Base-by-base conservation (phyloP, 2,329 filamentous ascomycete genomes). In the Alternaria hordeiaustralica region DNA sequence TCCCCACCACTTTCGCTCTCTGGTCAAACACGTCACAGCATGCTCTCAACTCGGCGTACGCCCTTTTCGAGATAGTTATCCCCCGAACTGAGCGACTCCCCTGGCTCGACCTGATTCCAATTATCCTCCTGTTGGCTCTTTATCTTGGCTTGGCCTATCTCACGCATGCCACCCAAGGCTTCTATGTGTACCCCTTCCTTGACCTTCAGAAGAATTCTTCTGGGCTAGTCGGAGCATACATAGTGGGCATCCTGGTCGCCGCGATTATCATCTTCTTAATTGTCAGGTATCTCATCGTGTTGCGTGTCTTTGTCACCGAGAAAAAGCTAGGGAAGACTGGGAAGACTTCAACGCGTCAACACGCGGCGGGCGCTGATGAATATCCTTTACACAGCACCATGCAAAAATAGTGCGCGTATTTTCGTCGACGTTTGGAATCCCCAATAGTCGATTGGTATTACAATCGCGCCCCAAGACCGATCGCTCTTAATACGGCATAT, bases 151-250 rank as follows among this genome's bases (percentile, higher is more conserved):
- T 96, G 15, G 92, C 92, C 1, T 96, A 92, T 78, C 71, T 96
- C 21, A 94, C 91, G 1, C 80, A 87, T 64, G 87, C 87, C 5
- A 89, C 89, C 0, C 84, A 93, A 77, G 87, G 87, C 3, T 92
- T 90, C 76, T 96, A 94, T 78, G 86, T 91, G 0, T 97, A 97
- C 81, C 77, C 73, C 61, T 97, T 97, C 80, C 86, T 97, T n/a
- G 85, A 97, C 76, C 75, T 80, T 6, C 74, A 77, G 18, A 79
- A 63, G 21, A 68, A 86, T 54, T 84, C 85, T 15, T 76, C 84
- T 26, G 86, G 84, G 0, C 80, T 84, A 7, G 88, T 94, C 4
- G 87, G 88, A 1, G 91, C 82, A 2, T 92, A 92, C 73, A 86
- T 88, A 54, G 79, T 92, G 54, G 81, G 80, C 3, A 82, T 83